These are phyloP conservation scores for Penicillium frequentans DNA, from an alignment of 2,329 filamentous ascomycete genomes.

Conservation along the genomic window DNA sequence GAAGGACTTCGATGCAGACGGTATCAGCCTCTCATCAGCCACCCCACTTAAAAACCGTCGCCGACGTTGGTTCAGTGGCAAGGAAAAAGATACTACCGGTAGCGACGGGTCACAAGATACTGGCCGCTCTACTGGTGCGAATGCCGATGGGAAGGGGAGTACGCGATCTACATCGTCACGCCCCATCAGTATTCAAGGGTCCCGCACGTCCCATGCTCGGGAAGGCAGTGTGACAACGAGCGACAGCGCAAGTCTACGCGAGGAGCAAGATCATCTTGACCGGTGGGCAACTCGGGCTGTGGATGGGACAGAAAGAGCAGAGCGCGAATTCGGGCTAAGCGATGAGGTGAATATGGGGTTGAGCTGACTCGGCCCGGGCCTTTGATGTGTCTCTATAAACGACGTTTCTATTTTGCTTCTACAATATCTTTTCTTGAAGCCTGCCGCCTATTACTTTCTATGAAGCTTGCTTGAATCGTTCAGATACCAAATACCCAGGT, in stretches of 20 bases:
- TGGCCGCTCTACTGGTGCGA: constrained; percentile 18
- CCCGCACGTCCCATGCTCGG: constrained; percentile 26
- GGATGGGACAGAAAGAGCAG: constrained; percentile 52
- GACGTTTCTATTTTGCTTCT: neutral
- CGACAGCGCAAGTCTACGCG: constrained; percentile 35
- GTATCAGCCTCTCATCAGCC: constrained; percentile 28
- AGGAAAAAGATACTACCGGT: constrained; percentile 30
- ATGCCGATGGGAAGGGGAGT: constrained; percentile 6
- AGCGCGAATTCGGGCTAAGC: constrained; percentile 70
- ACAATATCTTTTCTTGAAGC: neutral
- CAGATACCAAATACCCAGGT: constrained; percentile 5
- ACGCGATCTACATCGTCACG: constrained; percentile 22
- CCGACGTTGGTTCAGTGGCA: constrained; percentile 41
- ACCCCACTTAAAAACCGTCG: constrained; percentile 31
- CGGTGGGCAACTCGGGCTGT: constrained; percentile 55
- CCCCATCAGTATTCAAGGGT: constrained; percentile 32
- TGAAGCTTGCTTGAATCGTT: neutral
- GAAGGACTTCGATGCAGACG: constrained; percentile 21
- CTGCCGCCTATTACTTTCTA: neutral
- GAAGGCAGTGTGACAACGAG: constrained; percentile 29
- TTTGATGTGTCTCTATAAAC: neutral
- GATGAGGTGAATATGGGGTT: constrained; percentile 83
- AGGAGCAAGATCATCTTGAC: constrained; percentile 51
- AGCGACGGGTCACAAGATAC: constrained; percentile 21
- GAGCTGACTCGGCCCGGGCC: constrained; percentile 52